phyloP scores from a whole-genome alignment of 495 filamentous ascomycete genomes.

The Penicillium samsonianum region DNA sequence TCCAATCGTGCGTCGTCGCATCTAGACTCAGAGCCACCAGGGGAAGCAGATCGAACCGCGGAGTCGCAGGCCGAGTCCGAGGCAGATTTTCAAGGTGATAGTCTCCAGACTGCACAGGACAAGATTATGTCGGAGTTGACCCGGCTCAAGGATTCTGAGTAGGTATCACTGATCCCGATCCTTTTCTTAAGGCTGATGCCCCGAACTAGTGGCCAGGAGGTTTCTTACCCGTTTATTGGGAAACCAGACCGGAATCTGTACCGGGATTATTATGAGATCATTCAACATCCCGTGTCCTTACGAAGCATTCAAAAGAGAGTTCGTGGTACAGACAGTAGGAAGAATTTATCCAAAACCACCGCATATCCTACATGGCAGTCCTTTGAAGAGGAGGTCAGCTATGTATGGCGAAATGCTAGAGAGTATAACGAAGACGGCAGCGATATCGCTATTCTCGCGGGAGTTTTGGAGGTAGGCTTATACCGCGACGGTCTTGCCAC shows the following conservation, averaged over 20 bases:
- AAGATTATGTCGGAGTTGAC: conserved; percentile 71
- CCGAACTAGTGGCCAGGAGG: conserved; percentile 29
- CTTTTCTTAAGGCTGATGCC: conserved; percentile 13
- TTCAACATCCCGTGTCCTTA: conserved; percentile 70
- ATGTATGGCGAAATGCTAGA: conserved; percentile 83
- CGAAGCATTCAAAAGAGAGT: conserved; percentile 70
- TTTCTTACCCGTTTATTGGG: conserved; percentile 35
- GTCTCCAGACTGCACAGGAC: conserved; percentile 78
- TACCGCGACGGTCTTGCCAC: background rate
- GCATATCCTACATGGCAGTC: conserved; percentile 76
- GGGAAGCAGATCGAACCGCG: conserved; percentile 21
- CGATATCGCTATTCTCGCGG: conserved; percentile 69
- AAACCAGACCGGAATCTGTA: conserved; percentile 36
- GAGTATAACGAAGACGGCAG: conserved; percentile 89
- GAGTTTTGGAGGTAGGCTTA: conserved; percentile 67
- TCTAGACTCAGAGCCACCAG: conserved; percentile 36
- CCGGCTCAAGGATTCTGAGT: conserved; percentile 61
- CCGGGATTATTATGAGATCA: conserved; percentile 74
- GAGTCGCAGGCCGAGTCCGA: conserved; percentile 47
- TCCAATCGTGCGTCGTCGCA: conserved; percentile 36
- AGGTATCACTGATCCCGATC: conserved; percentile 25
- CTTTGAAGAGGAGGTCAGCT: conserved; percentile 74
- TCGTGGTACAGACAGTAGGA: conserved; percentile 64
- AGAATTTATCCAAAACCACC: conserved; percentile 62
- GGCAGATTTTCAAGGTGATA: conserved; percentile 61